phyloP scores from a whole-genome alignment of 306 rosid genomes.

The Rosa chinensis region DNA sequence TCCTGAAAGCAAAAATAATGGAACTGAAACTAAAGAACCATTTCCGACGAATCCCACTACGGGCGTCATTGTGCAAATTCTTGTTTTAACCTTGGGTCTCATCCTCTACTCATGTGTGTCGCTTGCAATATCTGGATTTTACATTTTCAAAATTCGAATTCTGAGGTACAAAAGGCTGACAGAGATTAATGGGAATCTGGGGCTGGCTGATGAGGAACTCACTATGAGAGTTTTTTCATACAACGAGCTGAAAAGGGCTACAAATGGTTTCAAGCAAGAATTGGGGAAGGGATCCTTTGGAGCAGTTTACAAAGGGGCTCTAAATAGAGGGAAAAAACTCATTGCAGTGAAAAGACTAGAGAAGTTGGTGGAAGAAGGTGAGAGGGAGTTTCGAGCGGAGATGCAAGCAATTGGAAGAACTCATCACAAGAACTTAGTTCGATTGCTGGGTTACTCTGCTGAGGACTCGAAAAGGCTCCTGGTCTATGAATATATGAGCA shows the following conservation, averaged over 20 bases:
- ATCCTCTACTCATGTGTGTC: background rate
- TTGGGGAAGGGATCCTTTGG: slow-evolving; percentile 29
- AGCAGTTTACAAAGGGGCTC: slow-evolving; percentile 25
- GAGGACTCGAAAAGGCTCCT: slow-evolving; percentile 25
- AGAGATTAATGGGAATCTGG: background rate
- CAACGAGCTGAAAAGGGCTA: slow-evolving; percentile 18
- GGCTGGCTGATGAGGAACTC: slow-evolving; percentile 1
- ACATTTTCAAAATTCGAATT: background rate
- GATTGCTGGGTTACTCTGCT: slow-evolving; percentile 15
- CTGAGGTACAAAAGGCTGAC: background rate
- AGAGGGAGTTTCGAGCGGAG: slow-evolving; percentile 25
- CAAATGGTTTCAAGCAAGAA: slow-evolving; percentile 29
- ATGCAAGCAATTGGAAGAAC: slow-evolving; percentile 28
- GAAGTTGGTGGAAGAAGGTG: slow-evolving; percentile 20
- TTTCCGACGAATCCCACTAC: background rate
- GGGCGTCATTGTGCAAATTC: background rate
- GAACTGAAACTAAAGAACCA: background rate
- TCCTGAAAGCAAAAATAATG: background rate
- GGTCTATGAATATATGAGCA: slow-evolving; percentile 29
- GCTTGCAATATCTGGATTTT: background rate
- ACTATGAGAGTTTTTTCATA: slow-evolving; percentile 7
- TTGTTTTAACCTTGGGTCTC: background rate
- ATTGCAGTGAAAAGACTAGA: slow-evolving; percentile 23
- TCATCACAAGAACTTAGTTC: slow-evolving; percentile 30
- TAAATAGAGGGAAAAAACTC: background rate